A percentile compares a stretch with the other conserved stretches of the same genome.
Evolutionary conservation across 2,329 filamentous ascomycete genomes (phyloP).

Genomic region (Phaeosphaeriaceae sp.): DNA sequence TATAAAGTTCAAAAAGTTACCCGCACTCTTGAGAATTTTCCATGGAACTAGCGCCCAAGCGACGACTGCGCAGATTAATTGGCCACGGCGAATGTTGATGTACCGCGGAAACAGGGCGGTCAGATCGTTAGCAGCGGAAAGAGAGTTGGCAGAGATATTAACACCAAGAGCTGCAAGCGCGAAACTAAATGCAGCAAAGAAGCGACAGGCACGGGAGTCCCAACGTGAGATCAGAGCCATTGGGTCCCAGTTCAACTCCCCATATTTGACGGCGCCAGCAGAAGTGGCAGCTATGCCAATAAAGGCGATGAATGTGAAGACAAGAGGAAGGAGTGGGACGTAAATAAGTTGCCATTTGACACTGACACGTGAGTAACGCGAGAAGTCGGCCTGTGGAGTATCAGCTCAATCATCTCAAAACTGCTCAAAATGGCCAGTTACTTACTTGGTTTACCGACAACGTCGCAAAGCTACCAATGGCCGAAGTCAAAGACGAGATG

Average conservation of each 20-base stretch:
- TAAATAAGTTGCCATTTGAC: slow-evolving; percentile 59
- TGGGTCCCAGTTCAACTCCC: slow-evolving; percentile 53
- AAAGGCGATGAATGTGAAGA: slow-evolving; percentile 61
- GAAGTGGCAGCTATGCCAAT: slow-evolving; percentile 66
- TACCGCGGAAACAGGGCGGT: slow-evolving; percentile 60
- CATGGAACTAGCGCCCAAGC: slow-evolving; percentile 55
- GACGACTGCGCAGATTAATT: slow-evolving; percentile 53
- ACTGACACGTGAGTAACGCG: slow-evolving; percentile 56
- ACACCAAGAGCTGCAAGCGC: slow-evolving; percentile 59
- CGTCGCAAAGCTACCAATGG: slow-evolving; percentile 60
- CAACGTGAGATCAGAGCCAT: slow-evolving; percentile 50
- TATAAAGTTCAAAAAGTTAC: slow-evolving; percentile 64
- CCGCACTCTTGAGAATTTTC: slow-evolving; percentile 54
- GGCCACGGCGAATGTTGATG: slow-evolving; percentile 59
- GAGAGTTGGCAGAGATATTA: slow-evolving; percentile 60
- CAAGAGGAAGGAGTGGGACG: slow-evolving; percentile 58
- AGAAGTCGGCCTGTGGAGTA: slow-evolving; percentile 61
- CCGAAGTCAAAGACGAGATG: slow-evolving; percentile 56
- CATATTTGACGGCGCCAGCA: slow-evolving; percentile 60
- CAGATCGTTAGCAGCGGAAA: slow-evolving; percentile 62
- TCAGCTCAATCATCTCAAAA: too few species aligned
- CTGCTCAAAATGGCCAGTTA: background rate
- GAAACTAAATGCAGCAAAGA: slow-evolving; percentile 53
- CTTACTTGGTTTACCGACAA: slow-evolving; percentile 57
- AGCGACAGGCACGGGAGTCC: slow-evolving; percentile 47